A percentile compares a stretch with the other conserved stretches of the same genome.
These are phyloP conservation scores for Mortierella antarctica DNA, from an alignment of 192 early-diverging fungal genomes.

Conservation along the genomic window DNA sequence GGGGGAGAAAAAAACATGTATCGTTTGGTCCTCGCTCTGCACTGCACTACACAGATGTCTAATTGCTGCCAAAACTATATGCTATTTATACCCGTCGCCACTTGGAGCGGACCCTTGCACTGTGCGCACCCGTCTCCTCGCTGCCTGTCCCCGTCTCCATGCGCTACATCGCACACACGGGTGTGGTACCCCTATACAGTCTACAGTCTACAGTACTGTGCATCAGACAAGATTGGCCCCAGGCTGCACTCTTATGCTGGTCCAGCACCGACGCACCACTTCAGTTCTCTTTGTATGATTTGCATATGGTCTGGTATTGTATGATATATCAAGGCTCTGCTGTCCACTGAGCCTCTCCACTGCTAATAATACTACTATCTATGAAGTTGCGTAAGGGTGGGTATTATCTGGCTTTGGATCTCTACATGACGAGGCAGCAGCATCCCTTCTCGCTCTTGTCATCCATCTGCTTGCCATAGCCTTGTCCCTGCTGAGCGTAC, in stretches of 20 bases:
- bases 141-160: not conserved
- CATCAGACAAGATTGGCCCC: too few species aligned
- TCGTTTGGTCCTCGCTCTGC: not conserved
- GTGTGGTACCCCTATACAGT: not conserved
- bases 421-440: constrained; percentile 71
- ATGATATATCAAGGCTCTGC: too few species aligned
- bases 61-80: not conserved
- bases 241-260: too few species aligned
- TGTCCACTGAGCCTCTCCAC: too few species aligned
- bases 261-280: too few species aligned
- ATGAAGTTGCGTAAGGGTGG: too few species aligned
- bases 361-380: too few species aligned
- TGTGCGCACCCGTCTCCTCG: not conserved
- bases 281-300: too few species aligned
- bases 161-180: not conserved
- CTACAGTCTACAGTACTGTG: too few species aligned
- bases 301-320: too few species aligned
- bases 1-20: not conserved
- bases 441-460: constrained; percentile 62
- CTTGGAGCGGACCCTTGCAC: not conserved
- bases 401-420: too few species aligned
- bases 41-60: not conserved
- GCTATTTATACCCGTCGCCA: not conserved
- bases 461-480: constrained; percentile 49
- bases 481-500: constrained; percentile 52